Evolutionary conservation across 1,284 basidiomycete species (phyloP), one percentile per base, ranked within the genome.

Genomic region (Fomitopsis betulina): DNA sequence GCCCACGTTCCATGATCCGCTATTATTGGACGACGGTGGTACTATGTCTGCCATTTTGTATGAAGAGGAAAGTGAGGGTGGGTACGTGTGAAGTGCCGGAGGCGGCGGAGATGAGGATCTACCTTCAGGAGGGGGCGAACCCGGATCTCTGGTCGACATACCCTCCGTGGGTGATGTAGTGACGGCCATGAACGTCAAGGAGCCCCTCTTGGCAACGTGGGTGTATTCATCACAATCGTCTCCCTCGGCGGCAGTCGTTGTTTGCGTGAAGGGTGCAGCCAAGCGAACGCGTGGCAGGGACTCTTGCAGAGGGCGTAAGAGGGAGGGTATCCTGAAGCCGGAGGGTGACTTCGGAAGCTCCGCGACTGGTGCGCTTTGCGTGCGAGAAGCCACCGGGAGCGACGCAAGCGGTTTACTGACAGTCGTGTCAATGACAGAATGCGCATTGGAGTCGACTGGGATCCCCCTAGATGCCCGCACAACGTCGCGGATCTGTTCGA

Each of bases 401-500:
- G 68, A 58, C 32, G 69, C 60, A n/a, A 69, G 60, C 8, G 74
- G 67, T 23, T 81, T 81, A 1, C 79, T 56, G 21, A 76, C 71
- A 2, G 89, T 92, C 32, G 87, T 90, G 66, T 92, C 89, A 61
- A 91, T 77, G 17, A 91, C 74, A 6, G 77, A 65, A 56, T 79
- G 76, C 12, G 77, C 69, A 47, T 75, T 66, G 39, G 73, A 69
- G 35, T 65, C 65, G 21, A 78, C 74, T 7, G 79, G 73, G 23
- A 74, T 60, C 3, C 70, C 75, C 37, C 84, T 82, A 65, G 84
- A 80, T 35, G 78, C 76, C 54, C 82, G 79, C 38, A 96, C 82
- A 9, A 84, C 84, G 58, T 87, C 83, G 38, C 90, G 85, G 59
- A 97, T 93, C 68, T 89, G 83, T 49, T 89, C 85, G 57, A 94